Evolutionary conservation across 2,329 filamentous ascomycete species (phyloP).

Genomic region (Phyllosticta citribraziliensis): DNA sequence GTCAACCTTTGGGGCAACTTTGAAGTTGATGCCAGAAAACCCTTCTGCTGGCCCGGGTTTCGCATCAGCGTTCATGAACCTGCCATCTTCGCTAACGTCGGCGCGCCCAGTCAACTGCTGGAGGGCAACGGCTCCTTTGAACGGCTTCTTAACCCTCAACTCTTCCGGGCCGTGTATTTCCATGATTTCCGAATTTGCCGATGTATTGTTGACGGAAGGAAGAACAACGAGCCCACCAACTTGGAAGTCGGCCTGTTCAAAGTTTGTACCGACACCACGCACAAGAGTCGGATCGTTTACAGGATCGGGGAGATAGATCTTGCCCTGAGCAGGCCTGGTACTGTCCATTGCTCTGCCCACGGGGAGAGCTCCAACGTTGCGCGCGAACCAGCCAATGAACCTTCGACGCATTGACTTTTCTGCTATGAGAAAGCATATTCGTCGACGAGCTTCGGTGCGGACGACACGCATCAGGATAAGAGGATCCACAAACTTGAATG

Average conservation of each 20-base stretch:
- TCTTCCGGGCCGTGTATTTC: constrained; percentile 74
- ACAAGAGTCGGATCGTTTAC: constrained; percentile 74
- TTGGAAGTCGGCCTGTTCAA: constrained; percentile 61
- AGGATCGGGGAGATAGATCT: constrained; percentile 81
- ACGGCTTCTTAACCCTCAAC: constrained; percentile 75
- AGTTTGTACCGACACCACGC: constrained; percentile 71
- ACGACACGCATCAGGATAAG: constrained; percentile 87
- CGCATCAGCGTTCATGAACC: constrained; percentile 47
- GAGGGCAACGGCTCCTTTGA: constrained; percentile 66
- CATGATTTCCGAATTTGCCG: constrained; percentile 73
- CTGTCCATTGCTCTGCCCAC: constrained; percentile 86
- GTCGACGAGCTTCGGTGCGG: constrained; percentile 74
- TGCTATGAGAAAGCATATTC: constrained; percentile 85
- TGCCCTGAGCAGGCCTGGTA: constrained; percentile 68
- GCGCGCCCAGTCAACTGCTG: constrained; percentile 73
- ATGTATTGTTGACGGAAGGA: constrained; percentile 70
- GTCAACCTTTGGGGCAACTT: constrained; percentile 85
- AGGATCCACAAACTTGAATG: constrained; percentile 76
- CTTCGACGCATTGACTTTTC: constrained; percentile 86
- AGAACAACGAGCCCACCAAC: constrained; percentile 77
- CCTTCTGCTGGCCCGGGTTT: constrained; percentile 43
- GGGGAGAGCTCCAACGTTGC: constrained; percentile 80
- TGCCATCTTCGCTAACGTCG: constrained; percentile 58
- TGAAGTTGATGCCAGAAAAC: constrained; percentile 72
- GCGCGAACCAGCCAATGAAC: constrained; percentile 81